Evolutionary conservation across 129 eudicot species (phyloP), one percentile per base, ranked within the genome.

Genomic region (Chrysanthemum seticuspe): DNA sequence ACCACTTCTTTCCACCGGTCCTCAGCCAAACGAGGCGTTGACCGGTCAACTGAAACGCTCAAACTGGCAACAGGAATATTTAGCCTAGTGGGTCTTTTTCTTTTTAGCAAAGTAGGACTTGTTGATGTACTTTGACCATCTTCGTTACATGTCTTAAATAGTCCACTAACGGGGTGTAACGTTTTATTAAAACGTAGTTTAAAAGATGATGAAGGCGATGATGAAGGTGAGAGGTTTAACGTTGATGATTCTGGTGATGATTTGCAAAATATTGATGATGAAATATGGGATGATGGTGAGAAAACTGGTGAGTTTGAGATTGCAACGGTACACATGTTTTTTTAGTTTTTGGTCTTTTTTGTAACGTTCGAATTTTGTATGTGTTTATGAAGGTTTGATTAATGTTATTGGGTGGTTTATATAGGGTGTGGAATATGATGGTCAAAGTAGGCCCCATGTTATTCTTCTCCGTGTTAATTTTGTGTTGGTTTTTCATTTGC

Each of bases 51-150:
- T 45, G 71, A 73, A 15, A 85, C 72, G 11, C 83, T 73, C 62
- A 72, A 40, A 10, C 77, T 40, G 3, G 83, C 80, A 10, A 79
- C 79, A 80, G 98, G 99, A 60, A 95, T 86, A 70, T 84, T 88
- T 47, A 95, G 72, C 62, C 79, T 88, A 19, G 88, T 72, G 34
- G 99, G 99, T 83, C 99, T 86, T 76, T 94, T 94, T 79, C 97
- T 72, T 82, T 90, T 94, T 66, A 59, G 74, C 70, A 79, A 63
- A 44, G 89, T 63, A 15, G 69, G 53, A 40, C 45, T 40, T 40
- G 45, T 40, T 40, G 45, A 40, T 6, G 45, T 6, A 47, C 55
- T 53, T 29, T 68, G 77, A 8, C 50, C 76, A 14, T 58, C 79
- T 1, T 81, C 85, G 54, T 75, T 77, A 0, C 80, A 78, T 12